These are phyloP conservation scores for Lipomyces lipofer DNA, from an alignment of 805 yeast species.

Conservation along the genomic window DNA sequence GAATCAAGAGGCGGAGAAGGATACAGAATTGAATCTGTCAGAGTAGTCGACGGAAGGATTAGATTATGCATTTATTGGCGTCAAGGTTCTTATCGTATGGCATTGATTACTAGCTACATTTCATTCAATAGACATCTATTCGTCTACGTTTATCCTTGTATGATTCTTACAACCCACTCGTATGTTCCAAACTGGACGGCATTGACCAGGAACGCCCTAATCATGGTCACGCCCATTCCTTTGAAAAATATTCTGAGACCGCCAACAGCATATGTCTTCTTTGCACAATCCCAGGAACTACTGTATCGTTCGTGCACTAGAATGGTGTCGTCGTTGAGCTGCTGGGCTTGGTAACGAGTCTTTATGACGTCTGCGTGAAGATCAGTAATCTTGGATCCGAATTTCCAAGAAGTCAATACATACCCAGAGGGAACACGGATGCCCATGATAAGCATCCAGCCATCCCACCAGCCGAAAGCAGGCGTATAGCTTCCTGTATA, in stretches of 20 bases:
- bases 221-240: conserved; percentile 30
- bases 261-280: conserved; percentile 20
- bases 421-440: conserved; percentile 33
- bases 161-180: conserved; percentile 28
- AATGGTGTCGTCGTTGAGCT: neutral
- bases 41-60: too few relatives aligned
- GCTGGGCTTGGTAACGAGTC: conserved; percentile 32
- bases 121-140: too few relatives aligned
- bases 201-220: conserved; percentile 34
- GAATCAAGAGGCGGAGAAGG: too few relatives aligned
- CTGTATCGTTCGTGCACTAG: conserved; percentile 9
- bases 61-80: neutral
- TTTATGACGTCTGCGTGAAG: conserved; percentile 28
- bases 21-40: too few relatives aligned
- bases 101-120: too few relatives aligned
- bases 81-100: neutral
- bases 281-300: conserved; percentile 31
- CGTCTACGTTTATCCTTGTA: conserved; percentile 4
- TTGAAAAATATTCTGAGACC: conserved; percentile 30
- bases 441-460: conserved; percentile 36
- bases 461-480: conserved; percentile 33
- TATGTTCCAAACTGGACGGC: conserved; percentile 34
- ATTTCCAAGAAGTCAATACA: neutral
- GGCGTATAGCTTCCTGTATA: conserved; percentile 7
- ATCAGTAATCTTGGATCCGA: neutral